Base-by-base conservation (phyloP, 1,139 yeast genomes). In the Yamadazyma blattariae region DNA sequence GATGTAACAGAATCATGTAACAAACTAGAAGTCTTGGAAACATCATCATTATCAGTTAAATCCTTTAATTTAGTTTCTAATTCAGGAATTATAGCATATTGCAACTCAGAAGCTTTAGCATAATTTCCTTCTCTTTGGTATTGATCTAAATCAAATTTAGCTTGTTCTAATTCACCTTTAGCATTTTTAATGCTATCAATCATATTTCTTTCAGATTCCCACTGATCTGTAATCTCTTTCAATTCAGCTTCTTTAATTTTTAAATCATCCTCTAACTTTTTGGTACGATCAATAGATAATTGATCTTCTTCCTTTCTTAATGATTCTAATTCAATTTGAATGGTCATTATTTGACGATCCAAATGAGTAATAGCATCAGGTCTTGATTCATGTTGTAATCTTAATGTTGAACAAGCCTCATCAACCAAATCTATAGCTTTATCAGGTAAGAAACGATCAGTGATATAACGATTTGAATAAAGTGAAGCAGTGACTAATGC, bases 341-440 rank as follows among this genome's bases (percentile, higher is more conserved):
- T 83, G 3, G 96, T 92, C 94, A 92, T 88, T 33, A 90, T 82
- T 25, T 81, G 74, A 42, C 97, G 79, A 56, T 92, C 98, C 39
- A 92, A 71, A 32, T 82, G 86, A 48, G 90, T 92, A 36, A 92
- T 86, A 3, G 92, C 88, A 54, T 92, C 98, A 0, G 98, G 98
- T 57, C 89, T 89, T 3, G 96, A 87, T 62, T 92, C 98, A 56
- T 92, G 97, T 59, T 92, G 98, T 42, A 92, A 68, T 45, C 98
- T 71, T 43, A 92, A 69, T 0, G 96, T 95, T 1, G 97, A 92
- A 61, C 97, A 89, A 0, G 98, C 97, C 56, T 92, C 98, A 61
- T 92, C 98, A 3, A 92, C 94, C 48, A 92, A 72, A 60, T 92
- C 97, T 47, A 92, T 89, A 9, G 97, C 97, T 63, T 92, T 92